These are phyloP conservation scores for Syncephalastrum monosporum DNA, from an alignment of 371 early-diverging fungal species.

Conservation along the genomic window DNA sequence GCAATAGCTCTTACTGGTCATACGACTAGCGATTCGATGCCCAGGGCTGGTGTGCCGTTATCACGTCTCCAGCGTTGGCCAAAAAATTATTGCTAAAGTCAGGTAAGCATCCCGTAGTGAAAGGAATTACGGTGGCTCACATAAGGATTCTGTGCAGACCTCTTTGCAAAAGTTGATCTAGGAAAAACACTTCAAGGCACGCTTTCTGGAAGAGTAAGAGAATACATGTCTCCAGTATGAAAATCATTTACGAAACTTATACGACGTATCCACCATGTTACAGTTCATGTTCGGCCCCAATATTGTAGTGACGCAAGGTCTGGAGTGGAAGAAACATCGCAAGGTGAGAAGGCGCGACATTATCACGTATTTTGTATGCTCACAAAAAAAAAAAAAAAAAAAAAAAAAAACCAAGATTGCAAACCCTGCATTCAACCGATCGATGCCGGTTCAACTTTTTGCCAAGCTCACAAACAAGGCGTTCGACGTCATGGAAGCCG, in stretches of 20 bases:
- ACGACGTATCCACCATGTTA: no score
- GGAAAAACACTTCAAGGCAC: constrained; percentile 14
- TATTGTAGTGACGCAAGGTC: constrained; percentile 24
- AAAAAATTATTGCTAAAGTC: constrained; percentile 8
- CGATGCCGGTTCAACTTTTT: constrained; percentile 25
- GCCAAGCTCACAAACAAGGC: constrained; percentile 22
- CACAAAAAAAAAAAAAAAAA: neutral
- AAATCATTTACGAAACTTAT: no score
- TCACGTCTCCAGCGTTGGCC: constrained; percentile 5
- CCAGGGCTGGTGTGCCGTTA: constrained; percentile 14
- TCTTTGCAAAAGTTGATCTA: constrained; percentile 19
- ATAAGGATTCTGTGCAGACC: neutral
- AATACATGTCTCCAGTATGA: no score
- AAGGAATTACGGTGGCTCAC: no score
- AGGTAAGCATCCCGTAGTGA: neutral
- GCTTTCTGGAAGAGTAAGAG: constrained; percentile 7
- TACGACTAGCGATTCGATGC: constrained; percentile 5
- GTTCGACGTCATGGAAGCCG: constrained; percentile 20
- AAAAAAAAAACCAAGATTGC: no score
- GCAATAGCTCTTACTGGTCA: no score
- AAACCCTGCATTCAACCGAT: constrained; percentile 28
- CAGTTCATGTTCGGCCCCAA: constrained; percentile 25
- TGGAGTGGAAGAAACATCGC: constrained; percentile 32
- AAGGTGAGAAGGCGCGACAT: constrained; percentile 13
- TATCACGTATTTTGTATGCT: no score